Evolutionary conservation across 2,329 filamentous ascomycete species (phyloP).

Genomic region (Xylariales sp.): DNA sequence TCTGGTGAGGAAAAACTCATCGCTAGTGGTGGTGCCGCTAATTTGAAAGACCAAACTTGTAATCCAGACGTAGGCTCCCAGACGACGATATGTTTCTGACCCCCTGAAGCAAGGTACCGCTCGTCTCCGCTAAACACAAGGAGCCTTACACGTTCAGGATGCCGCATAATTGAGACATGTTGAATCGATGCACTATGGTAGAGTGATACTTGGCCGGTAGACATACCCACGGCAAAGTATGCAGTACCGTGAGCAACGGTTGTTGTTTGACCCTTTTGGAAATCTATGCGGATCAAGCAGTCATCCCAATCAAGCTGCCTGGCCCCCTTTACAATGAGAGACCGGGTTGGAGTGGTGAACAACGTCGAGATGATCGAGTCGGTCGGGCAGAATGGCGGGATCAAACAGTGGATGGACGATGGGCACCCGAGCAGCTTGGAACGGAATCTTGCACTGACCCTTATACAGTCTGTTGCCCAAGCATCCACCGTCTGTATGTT

Average conservation of each 20-base stretch:
- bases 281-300: slow-evolving; percentile 9
- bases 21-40: too few species aligned
- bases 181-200: too few species aligned
- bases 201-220: too few species aligned
- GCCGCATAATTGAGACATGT: too few species aligned
- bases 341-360: slow-evolving; percentile 11
- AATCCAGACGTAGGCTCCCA: too few species aligned
- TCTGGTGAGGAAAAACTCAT: too few species aligned
- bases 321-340: slow-evolving; percentile 12
- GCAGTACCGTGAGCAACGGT: background rate
- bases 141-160: too few species aligned
- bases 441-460: slow-evolving; percentile 28
- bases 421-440: slow-evolving; percentile 21
- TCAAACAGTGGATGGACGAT: slow-evolving; percentile 28
- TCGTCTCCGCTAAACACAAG: too few species aligned
- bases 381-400: slow-evolving; percentile 31
- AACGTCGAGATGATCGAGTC: slow-evolving; percentile 13
- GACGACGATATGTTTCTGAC: too few species aligned
- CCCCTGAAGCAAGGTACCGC: too few species aligned
- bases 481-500: slow-evolving; percentile 18
- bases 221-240: background rate
- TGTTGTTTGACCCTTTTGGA: background rate
- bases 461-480: slow-evolving; percentile 28
- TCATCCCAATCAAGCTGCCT: slow-evolving; percentile 16
- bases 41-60: too few species aligned